phyloP scores from a whole-genome alignment of 768 basidiomycete genomes.

The Leccinum uliginosum region DNA sequence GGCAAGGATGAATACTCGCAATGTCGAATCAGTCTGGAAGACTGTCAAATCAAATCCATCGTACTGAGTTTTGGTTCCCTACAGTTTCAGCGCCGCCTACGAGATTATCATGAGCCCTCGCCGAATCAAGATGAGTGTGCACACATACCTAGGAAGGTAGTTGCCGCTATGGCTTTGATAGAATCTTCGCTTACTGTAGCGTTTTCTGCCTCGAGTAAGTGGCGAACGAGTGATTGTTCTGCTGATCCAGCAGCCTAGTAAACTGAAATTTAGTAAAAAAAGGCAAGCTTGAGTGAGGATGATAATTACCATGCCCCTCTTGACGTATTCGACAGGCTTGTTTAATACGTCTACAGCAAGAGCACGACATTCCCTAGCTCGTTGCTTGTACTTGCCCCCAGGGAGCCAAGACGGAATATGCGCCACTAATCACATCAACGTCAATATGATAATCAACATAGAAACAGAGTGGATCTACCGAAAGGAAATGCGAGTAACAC shows the following conservation, averaged over 20 bases:
- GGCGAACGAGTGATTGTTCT: conserved; percentile 17
- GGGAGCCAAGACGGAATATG: conserved; percentile 33
- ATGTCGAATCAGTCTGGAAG: conserved; percentile 9
- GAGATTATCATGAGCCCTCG: background rate
- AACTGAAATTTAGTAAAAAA: background rate
- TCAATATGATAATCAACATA: background rate
- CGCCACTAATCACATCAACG: conserved; percentile 7
- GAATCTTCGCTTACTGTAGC: conserved; percentile 1
- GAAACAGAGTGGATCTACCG: conserved; percentile 9
- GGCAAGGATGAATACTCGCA: conserved; percentile 29
- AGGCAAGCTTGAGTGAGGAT: background rate
- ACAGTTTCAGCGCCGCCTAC: conserved; percentile 28
- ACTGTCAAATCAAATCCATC: background rate
- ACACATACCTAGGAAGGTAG: conserved; percentile 21
- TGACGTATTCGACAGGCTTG: conserved; percentile 20
- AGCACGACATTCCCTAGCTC: conserved; percentile 14
- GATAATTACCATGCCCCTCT: conserved; percentile 18
- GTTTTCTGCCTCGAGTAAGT: conserved; percentile 8
- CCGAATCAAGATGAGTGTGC: background rate
- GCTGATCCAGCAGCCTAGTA: conserved; percentile 21
- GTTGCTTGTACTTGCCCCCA: conserved; percentile 24
- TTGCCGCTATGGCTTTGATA: conserved; percentile 22
- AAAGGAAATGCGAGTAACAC: conserved; percentile 22
- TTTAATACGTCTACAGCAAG: conserved; percentile 22
- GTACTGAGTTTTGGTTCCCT: background rate